Conservation (phyloP, 2,329 filamentous ascomycete species). For the Colletotrichum liaoningense region DNA sequence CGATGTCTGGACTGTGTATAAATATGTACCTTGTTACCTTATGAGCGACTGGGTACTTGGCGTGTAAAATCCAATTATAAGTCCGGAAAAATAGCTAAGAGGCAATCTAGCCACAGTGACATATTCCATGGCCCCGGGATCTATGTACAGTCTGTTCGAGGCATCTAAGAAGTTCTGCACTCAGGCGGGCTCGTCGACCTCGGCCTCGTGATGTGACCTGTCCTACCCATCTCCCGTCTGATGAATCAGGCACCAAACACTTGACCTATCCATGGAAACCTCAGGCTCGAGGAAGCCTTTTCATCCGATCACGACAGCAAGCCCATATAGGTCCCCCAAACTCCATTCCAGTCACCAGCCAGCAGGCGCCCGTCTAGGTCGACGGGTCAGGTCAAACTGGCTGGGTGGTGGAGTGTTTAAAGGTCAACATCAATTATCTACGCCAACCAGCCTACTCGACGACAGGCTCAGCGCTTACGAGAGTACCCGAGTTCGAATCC, state of each 20-base stretch:
- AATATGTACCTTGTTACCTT: neutral
- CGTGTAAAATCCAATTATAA: neutral
- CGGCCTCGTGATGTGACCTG: no score
- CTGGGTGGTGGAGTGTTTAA: no score
- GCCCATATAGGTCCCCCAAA: no score
- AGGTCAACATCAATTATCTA: no score
- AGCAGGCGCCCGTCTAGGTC: no score
- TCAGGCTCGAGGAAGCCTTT: no score
- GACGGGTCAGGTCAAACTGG: no score
- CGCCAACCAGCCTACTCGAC: no score
- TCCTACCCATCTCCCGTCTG: neutral
- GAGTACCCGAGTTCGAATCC: no score
- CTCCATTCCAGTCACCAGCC: no score
- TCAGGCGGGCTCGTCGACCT: neutral
- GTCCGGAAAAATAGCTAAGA: neutral
- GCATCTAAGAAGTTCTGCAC: neutral
- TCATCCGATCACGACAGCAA: no score
- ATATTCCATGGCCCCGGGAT: neutral
- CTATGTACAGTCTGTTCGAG: neutral
- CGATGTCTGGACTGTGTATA: constrained; percentile 27
- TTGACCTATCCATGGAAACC: neutral
- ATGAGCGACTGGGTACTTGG: neutral
- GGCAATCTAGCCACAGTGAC: neutral
- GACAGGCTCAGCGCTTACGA: no score
- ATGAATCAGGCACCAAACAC: neutral